Conservation (phyloP, 768 basidiomycete genomes). For the Terana coerulea region DNA sequence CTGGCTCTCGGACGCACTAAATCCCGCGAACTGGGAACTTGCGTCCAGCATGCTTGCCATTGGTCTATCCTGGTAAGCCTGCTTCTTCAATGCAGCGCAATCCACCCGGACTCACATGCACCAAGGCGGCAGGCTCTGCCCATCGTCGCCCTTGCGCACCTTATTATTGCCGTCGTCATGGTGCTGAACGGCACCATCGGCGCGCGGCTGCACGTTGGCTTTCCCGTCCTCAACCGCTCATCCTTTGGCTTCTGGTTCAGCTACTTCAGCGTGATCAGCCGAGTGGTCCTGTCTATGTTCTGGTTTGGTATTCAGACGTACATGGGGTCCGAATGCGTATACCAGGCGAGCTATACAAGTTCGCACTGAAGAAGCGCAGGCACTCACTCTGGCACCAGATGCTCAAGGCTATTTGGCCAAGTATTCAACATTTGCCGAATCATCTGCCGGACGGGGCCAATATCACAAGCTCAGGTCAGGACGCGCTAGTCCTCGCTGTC, state of each 20-base stretch:
- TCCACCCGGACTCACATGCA: no score
- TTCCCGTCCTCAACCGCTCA: slow-evolving; percentile 76
- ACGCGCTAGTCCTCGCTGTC: neutral
- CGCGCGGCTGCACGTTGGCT: slow-evolving; percentile 72
- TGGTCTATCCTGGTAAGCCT: slow-evolving; percentile 68
- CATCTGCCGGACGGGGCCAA: slow-evolving; percentile 50
- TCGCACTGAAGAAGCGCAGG: neutral
- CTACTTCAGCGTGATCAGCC: slow-evolving; percentile 79
- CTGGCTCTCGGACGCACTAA: slow-evolving; percentile 38
- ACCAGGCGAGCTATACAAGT: slow-evolving; percentile 38
- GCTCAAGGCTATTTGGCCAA: slow-evolving; percentile 84
- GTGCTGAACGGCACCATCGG: slow-evolving; percentile 78
- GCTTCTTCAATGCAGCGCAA: no score
- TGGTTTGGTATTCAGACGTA: slow-evolving; percentile 75
- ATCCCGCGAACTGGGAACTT: slow-evolving; percentile 44
- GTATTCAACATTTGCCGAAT: slow-evolving; percentile 60
- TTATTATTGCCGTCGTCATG: slow-evolving; percentile 69
- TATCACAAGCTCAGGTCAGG: slow-evolving; percentile 59
- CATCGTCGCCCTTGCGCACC: slow-evolving; percentile 69
- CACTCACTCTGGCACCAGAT: slow-evolving; percentile 40
- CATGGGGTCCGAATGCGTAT: slow-evolving; percentile 65
- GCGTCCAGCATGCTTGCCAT: slow-evolving; percentile 73
- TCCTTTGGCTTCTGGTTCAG: slow-evolving; percentile 90
- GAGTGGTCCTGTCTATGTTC: slow-evolving; percentile 72
- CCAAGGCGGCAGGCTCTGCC: slow-evolving; percentile 64